Evolutionary conservation across 768 basidiomycete species (phyloP).

Genomic region (Suillus alpinus): DNA sequence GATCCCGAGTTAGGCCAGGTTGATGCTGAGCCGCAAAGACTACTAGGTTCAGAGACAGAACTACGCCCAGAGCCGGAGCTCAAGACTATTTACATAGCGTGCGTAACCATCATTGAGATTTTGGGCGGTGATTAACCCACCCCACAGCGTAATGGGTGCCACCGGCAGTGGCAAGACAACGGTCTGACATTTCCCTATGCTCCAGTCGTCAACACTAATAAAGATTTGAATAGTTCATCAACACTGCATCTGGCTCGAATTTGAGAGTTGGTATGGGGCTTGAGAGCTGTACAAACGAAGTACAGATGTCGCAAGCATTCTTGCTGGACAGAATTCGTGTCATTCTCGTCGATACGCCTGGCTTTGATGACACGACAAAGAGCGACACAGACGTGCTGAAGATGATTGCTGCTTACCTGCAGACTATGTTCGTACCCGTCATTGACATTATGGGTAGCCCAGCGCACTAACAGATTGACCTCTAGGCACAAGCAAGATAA

Average conservation of each 20-base stretch:
- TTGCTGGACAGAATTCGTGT: constrained; percentile 34
- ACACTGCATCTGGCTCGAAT: constrained; percentile 30
- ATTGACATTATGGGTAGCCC: neutral
- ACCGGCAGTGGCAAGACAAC: constrained; percentile 19
- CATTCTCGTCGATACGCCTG: constrained; percentile 58
- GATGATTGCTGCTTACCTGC: constrained; percentile 44
- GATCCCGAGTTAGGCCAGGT: neutral
- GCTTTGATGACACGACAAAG: constrained; percentile 54
- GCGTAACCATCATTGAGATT: neutral
- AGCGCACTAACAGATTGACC: constrained; percentile 10
- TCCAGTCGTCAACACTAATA: neutral
- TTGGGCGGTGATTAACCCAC: neutral
- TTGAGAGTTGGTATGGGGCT: constrained; percentile 32
- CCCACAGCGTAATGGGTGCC: constrained; percentile 15
- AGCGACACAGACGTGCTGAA: constrained; percentile 51
- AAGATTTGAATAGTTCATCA: constrained; percentile 32
- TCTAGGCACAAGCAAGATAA: constrained; percentile 32
- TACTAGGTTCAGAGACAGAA: neutral
- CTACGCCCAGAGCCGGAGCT: neutral
- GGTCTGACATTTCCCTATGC: constrained; percentile 2
- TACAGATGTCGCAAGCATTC: constrained; percentile 29
- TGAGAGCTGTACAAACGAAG: constrained; percentile 34
- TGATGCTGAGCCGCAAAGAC: neutral
- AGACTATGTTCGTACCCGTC: constrained; percentile 26
- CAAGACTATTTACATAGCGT: constrained; percentile 14